These are phyloP conservation scores for Epichloe sylvatica DNA, from an alignment of 2,329 filamentous ascomycete genomes.

Conservation along the genomic window DNA sequence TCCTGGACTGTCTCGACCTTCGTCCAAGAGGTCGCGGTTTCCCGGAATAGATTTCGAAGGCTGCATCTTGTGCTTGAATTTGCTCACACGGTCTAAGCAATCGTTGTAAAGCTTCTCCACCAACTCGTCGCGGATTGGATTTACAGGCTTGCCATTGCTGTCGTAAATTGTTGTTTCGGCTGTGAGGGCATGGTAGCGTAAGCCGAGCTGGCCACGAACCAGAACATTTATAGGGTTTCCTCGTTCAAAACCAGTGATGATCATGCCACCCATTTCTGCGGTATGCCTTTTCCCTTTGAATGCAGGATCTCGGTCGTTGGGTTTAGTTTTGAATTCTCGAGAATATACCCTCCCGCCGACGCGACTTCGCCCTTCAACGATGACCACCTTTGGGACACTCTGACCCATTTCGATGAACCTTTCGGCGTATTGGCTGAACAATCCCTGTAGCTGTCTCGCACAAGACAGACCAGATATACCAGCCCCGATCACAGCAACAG, in stretches of 20 bases:
- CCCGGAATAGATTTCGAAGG: constrained; percentile 63
- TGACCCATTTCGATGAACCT: constrained; percentile 52
- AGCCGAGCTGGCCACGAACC: constrained; percentile 74
- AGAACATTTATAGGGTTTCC: constrained; percentile 90
- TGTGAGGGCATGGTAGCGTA: constrained; percentile 72
- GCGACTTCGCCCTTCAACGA: constrained; percentile 76
- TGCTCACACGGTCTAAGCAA: constrained; percentile 78
- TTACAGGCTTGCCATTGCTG: constrained; percentile 60
- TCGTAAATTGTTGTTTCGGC: constrained; percentile 85
- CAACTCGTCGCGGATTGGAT: constrained; percentile 62
- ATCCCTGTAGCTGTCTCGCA: constrained; percentile 76
- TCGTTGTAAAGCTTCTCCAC: constrained; percentile 93
- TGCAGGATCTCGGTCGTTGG: constrained; percentile 32
- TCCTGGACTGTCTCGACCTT: constrained; percentile 62
- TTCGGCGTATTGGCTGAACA: constrained; percentile 68
- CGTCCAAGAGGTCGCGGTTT: constrained; percentile 66
- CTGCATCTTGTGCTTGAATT: constrained; percentile 69
- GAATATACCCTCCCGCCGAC: constrained; percentile 92
- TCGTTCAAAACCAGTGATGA: constrained; percentile 90
- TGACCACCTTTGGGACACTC: constrained; percentile 56
- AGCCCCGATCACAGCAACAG: constrained; percentile 75
- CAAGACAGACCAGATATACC: constrained; percentile 90
- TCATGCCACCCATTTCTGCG: constrained; percentile 95
- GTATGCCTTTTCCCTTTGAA: constrained; percentile 54
- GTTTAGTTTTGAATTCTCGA: constrained; percentile 48